phyloP scores from a whole-genome alignment of 306 rosid genomes.

The Fragaria ananassa region DNA sequence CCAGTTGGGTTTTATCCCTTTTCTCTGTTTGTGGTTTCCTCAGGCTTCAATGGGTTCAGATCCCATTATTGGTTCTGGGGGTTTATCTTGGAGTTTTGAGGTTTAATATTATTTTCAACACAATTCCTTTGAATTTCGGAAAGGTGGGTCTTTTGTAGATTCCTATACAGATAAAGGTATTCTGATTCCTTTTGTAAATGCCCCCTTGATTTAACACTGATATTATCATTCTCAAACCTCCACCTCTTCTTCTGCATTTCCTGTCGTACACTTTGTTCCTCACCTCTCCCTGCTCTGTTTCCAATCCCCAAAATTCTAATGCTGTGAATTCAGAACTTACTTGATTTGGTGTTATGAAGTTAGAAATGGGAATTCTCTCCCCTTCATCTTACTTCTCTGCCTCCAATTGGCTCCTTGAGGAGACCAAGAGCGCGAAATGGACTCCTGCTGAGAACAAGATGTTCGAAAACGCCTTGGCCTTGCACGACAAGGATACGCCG shows the following conservation, averaged over 20 bases:
- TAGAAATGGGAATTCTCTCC: slow-evolving; percentile 68
- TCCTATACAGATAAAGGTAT: slow-evolving; percentile 52
- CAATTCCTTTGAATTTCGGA: slow-evolving; percentile 36
- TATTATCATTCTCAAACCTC: slow-evolving; percentile 48
- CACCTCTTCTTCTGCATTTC: slow-evolving; percentile 36
- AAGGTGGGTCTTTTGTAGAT: slow-evolving; percentile 64
- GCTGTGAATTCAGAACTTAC: neutral
- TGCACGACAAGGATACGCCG: slow-evolving; percentile 66
- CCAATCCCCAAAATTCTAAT: neutral
- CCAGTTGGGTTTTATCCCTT: neutral
- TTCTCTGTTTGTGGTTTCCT: slow-evolving; percentile 16
- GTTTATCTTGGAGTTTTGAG: slow-evolving; percentile 27
- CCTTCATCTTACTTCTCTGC: slow-evolving; percentile 46
- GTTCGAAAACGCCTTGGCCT: slow-evolving; percentile 87
- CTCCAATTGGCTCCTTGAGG: slow-evolving; percentile 49
- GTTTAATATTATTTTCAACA: slow-evolving; percentile 31
- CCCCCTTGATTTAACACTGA: slow-evolving; percentile 54
- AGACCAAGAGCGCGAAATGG: slow-evolving; percentile 54
- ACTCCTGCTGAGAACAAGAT: slow-evolving; percentile 78
- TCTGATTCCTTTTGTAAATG: slow-evolving; percentile 76
- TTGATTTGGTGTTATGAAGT: slow-evolving; percentile 45
- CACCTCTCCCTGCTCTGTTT: slow-evolving; percentile 22
- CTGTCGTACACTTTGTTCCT: slow-evolving; percentile 5
- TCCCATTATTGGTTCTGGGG: slow-evolving; percentile 38
- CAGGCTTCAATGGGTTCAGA: slow-evolving; percentile 34